Percentiles rank a stretch among this genome's conserved stretches.
Evolutionary conservation across 768 basidiomycete genomes (phyloP).

Genomic region (Cyclocybe cylindracea): DNA sequence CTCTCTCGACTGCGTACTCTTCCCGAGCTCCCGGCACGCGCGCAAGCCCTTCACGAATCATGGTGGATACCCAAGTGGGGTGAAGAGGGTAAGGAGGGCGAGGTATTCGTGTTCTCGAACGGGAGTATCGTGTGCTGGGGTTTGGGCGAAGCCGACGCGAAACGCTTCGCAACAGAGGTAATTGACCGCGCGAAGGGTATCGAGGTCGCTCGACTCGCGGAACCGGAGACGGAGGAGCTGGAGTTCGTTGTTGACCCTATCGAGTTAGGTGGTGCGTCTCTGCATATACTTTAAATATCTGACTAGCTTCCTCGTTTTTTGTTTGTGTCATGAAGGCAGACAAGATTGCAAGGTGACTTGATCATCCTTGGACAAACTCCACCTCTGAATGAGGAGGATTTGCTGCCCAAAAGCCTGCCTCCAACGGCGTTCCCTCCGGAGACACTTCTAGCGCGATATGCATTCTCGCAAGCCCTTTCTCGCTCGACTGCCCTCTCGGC

Average conservation of each 20-base stretch:
- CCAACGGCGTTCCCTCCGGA: slow-evolving; percentile 63
- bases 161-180: slow-evolving; percentile 64
- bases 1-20: slow-evolving; percentile 60
- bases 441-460: slow-evolving; percentile 84
- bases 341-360: slow-evolving; percentile 87
- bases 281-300: slow-evolving; percentile 7
- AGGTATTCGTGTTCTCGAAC: slow-evolving; percentile 86
- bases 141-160: slow-evolving; percentile 72
- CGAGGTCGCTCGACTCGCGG: slow-evolving; percentile 64
- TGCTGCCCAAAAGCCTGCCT: slow-evolving; percentile 44
- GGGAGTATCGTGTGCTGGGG: slow-evolving; percentile 94
- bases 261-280: slow-evolving; percentile 60
- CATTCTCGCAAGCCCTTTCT: slow-evolving; percentile 89
- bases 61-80: slow-evolving; percentile 82
- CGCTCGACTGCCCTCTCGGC: slow-evolving; percentile 87
- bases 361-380: slow-evolving; percentile 82
- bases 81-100: slow-evolving; percentile 59
- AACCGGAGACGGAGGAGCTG: slow-evolving; percentile 84
- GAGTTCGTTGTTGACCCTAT: slow-evolving; percentile 91
- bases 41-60: slow-evolving; percentile 69
- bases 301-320: slow-evolving; percentile 8
- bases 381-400: slow-evolving; percentile 53
- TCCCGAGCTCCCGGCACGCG: slow-evolving; percentile 49
- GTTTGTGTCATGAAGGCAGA: slow-evolving; percentile 50
- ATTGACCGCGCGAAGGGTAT: slow-evolving; percentile 52